Base-by-base conservation (phyloP, 1,284 basidiomycete genomes). In the Malassezia dermatis region DNA sequence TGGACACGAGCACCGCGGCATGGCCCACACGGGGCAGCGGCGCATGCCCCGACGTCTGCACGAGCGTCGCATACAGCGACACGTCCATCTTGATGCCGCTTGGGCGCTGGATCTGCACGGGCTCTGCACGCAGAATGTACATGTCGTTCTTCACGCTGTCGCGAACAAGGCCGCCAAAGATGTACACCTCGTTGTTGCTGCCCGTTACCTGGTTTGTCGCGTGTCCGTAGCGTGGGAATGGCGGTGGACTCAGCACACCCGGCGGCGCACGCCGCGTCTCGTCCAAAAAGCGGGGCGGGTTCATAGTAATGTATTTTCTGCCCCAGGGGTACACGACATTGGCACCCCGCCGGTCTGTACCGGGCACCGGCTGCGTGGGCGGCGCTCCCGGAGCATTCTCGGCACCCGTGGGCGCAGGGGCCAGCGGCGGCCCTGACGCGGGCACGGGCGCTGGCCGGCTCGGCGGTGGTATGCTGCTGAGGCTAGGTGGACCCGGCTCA, bases 201-300 rank as follows among this genome's bases (percentile, higher is more conserved):
- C 86, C 86, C 2, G 75, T 70, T 42, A 82, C 83, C 12, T 88
- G 82, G 21, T 94, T 93, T n/a, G 95, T 82, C 2, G 91, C 87
- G 69, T 95, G 89, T 11, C 94, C 94, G 72, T 99, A 99, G 51
- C 94, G 85, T 13, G 94, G 94, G 76, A 99, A 98, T 0, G 94
- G 94, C 21, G 75, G 73, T 4, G 76, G 73, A 13, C 72, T 75
- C 26, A 67, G 58, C 1, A 68, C 69, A 15, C 68, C 70, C 12
- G 67, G 61, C 34, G 73, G 69, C 21, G 69, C 69, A 46, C 69
- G 70, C 15, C 69, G 65, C 15, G 54, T 59, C 50, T 72, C 69
- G 49, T 72, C 69, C 46, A 73, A 60, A 56, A 73, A 74, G 37
- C 65, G 65, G 26, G 71, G 71, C 12, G 71, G 71, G 45, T 71